phyloP scores from a whole-genome alignment of 306 rosid species.

The Astragalus membranaceus region DNA sequence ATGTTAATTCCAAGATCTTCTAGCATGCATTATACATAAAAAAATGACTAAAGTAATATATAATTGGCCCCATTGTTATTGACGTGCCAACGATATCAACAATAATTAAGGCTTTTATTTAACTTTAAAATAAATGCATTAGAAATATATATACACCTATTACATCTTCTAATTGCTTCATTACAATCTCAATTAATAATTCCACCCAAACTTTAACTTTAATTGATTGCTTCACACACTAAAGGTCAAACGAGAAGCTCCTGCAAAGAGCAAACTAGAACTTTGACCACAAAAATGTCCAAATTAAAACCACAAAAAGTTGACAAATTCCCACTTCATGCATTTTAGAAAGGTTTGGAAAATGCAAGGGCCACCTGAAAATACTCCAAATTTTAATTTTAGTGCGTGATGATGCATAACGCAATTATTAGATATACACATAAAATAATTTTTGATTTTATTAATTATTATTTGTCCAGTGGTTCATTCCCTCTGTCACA shows the following conservation, averaged over 20 bases:
- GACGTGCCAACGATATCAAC: conserved; percentile 12
- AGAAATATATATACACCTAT: background rate
- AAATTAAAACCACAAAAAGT: background rate
- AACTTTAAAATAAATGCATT: background rate
- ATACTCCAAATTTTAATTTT: background rate
- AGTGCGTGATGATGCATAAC: conserved; percentile 15
- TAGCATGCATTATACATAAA: background rate
- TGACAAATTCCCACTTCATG: background rate
- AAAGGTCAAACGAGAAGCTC: conserved; percentile 15
- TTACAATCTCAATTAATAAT: background rate
- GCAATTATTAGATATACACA: conserved; percentile 26
- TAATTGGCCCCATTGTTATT: background rate
- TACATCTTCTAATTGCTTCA: background rate
- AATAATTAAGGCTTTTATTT: background rate
- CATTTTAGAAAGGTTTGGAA: conserved; percentile 1
- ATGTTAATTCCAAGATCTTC: conserved; percentile 14
- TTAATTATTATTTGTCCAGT: conserved; percentile 16
- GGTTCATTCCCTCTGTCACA: conserved; percentile 32
- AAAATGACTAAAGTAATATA: background rate
- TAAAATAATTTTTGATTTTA: background rate
- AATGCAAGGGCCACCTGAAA: conserved; percentile 18
- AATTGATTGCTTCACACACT: background rate
- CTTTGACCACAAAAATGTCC: background rate
- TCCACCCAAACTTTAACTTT: background rate
- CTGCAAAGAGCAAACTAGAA: background rate